Conservation (phyloP, 768 basidiomycete species). For the Collybia sordida region DNA sequence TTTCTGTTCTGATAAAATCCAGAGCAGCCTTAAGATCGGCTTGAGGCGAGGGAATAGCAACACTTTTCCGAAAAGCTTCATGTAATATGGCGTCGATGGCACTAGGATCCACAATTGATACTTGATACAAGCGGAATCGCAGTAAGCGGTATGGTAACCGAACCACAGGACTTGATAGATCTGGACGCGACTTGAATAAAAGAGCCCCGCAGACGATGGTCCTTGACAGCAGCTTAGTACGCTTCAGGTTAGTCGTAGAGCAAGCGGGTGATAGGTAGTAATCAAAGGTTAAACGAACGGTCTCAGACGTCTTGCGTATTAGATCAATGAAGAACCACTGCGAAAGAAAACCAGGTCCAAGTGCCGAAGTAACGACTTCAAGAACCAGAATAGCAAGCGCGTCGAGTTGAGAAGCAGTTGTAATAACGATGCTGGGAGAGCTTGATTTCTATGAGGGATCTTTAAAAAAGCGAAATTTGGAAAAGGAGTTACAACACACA, state of each 20-base stretch:
- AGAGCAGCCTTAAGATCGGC: slow-evolving; percentile 36
- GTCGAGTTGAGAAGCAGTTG: slow-evolving; percentile 38
- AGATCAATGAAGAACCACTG: slow-evolving; percentile 53
- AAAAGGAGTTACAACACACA: neutral
- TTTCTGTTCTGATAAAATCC: slow-evolving; percentile 32
- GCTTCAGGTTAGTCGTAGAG: slow-evolving; percentile 26
- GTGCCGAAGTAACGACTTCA: slow-evolving; percentile 39
- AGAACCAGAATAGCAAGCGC: slow-evolving; percentile 46
- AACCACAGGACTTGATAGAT: slow-evolving; percentile 30
- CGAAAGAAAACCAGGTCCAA: slow-evolving; percentile 41
- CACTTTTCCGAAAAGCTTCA: too few species aligned
- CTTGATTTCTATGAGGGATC: slow-evolving; percentile 20
- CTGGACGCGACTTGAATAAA: slow-evolving; percentile 23
- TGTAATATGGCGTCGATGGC: slow-evolving; percentile 23
- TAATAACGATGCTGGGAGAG: slow-evolving; percentile 34
- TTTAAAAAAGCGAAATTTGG: neutral
- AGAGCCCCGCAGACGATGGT: slow-evolving; percentile 33
- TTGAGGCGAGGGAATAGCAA: slow-evolving; percentile 19
- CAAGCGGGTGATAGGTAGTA: slow-evolving; percentile 41
- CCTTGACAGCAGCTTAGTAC: slow-evolving; percentile 39
- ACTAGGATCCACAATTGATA: slow-evolving; percentile 37
- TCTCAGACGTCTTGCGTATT: slow-evolving; percentile 37
- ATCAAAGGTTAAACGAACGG: slow-evolving; percentile 40
- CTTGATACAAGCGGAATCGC: slow-evolving; percentile 43
- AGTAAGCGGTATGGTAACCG: slow-evolving; percentile 38